These are phyloP conservation scores for Ustilago sp. DNA, from an alignment of 1,284 basidiomycete genomes.

Conservation along the genomic window DNA sequence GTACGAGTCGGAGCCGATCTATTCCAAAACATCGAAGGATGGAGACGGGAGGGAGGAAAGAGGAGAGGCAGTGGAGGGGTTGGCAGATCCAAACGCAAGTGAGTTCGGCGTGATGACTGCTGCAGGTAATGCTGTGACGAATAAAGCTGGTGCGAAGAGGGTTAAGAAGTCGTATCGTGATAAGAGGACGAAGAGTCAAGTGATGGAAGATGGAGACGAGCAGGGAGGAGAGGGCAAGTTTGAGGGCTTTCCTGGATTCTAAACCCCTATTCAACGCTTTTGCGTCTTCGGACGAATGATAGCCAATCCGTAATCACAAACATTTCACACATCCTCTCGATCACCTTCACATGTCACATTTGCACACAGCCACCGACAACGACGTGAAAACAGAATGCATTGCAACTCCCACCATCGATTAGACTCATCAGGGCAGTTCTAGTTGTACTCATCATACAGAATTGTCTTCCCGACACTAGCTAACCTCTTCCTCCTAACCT, in stretches of 20 bases:
- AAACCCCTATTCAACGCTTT: background rate
- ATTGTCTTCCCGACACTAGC: constrained; percentile 50
- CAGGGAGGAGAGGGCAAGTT: constrained; percentile 18
- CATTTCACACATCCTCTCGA: background rate
- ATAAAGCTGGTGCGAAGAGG: constrained; percentile 33
- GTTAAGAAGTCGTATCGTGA: constrained; percentile 41
- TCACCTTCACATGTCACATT: background rate
- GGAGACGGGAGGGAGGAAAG: background rate
- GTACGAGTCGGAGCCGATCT: constrained; percentile 32
- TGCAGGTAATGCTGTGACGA: constrained; percentile 24
- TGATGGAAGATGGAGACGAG: background rate
- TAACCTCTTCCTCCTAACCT: constrained; percentile 29
- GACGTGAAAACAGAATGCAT: background rate
- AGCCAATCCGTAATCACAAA: background rate
- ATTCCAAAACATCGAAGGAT: background rate
- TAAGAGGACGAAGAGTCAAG: constrained; percentile 19
- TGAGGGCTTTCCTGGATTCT: constrained; percentile 46
- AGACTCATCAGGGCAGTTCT: background rate
- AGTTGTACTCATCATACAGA: constrained; percentile 53
- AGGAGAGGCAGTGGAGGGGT: constrained; percentile 12
- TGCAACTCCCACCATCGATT: background rate
- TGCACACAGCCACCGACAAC: background rate
- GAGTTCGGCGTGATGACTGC: constrained; percentile 48
- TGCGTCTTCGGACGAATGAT: background rate
- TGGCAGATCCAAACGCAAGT: constrained; percentile 23